Conservation (phyloP, 2,329 filamentous ascomycete genomes). For the Amphichorda felina region DNA sequence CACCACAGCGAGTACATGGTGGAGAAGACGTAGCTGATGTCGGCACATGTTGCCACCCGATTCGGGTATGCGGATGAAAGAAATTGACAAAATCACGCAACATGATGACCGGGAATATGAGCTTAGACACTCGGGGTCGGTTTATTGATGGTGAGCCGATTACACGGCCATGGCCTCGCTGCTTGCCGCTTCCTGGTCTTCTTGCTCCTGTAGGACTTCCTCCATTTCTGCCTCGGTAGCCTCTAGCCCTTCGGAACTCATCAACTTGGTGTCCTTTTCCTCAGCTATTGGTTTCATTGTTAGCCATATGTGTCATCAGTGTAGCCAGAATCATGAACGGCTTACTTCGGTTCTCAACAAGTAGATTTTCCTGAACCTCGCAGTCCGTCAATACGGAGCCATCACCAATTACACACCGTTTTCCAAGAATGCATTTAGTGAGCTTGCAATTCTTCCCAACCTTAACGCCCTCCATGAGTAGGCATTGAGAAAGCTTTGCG, state of each 20-base stretch:
- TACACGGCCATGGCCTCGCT: conserved; percentile 1
- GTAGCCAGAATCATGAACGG: background rate
- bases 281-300: conserved; percentile 34
- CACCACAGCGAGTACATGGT: no score
- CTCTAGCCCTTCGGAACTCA: conserved; percentile 55
- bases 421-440: conserved; percentile 78
- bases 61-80: no score
- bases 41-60: no score
- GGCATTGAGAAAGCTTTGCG: conserved; percentile 75
- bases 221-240: conserved; percentile 51
- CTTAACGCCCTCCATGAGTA: conserved; percentile 86
- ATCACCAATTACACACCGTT: conserved; percentile 71
- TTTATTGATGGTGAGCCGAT: no score
- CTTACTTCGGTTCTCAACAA: conserved; percentile 69
- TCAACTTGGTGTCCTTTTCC: conserved; percentile 55
- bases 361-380: conserved; percentile 81
- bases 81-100: no score
- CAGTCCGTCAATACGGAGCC: conserved; percentile 74
- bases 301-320: background rate
- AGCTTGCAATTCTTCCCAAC: conserved; percentile 77
- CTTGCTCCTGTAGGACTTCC: conserved; percentile 33
- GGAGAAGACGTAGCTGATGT: no score
- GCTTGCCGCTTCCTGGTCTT: conserved; percentile 10
- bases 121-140: no score
- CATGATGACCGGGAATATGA: no score